These are phyloP conservation scores for Clathrus columnatus DNA, from an alignment of 768 basidiomycete genomes.

Conservation along the genomic window DNA sequence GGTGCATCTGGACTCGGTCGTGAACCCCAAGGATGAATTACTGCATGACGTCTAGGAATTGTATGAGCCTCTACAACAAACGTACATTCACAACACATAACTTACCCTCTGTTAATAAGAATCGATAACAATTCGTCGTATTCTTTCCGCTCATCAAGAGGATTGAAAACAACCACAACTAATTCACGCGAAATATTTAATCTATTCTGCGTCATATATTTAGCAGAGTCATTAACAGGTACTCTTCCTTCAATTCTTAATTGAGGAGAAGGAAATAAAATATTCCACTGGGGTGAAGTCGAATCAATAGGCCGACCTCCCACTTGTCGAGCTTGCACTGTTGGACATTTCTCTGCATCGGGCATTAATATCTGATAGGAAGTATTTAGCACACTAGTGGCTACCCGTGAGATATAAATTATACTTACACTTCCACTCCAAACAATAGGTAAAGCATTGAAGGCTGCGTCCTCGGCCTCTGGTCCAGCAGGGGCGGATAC, in stretches of 20 bases:
- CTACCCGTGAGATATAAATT: background rate
- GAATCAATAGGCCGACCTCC: slow-evolving; percentile 57
- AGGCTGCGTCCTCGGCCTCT: slow-evolving; percentile 38
- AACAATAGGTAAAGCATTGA: slow-evolving; percentile 51
- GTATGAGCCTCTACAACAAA: slow-evolving; percentile 3
- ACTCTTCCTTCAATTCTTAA: slow-evolving; percentile 82
- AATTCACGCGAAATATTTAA: slow-evolving; percentile 74
- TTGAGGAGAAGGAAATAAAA: slow-evolving; percentile 60
- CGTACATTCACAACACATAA: slow-evolving; percentile 9
- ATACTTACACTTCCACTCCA: slow-evolving; percentile 67
- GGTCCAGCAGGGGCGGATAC: slow-evolving; percentile 15
- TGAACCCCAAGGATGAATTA: slow-evolving; percentile 80
- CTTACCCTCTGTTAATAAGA: slow-evolving; percentile 64
- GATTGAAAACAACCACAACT: slow-evolving; percentile 65
- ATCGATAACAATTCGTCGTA: slow-evolving; percentile 59
- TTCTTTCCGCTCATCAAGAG: slow-evolving; percentile 38
- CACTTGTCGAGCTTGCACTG: slow-evolving; percentile 61
- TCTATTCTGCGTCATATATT: slow-evolving; percentile 72
- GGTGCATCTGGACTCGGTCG: slow-evolving; percentile 64
- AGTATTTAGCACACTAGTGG: slow-evolving; percentile 10
- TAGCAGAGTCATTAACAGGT: slow-evolving; percentile 60
- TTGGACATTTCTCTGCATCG: slow-evolving; percentile 49
- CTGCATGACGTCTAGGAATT: slow-evolving; percentile 62
- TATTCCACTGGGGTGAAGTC: slow-evolving; percentile 61
- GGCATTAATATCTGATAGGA: slow-evolving; percentile 64